Conservation (phyloP, 2,329 filamentous ascomycete species). For the Penicillium sclerotigenum region DNA sequence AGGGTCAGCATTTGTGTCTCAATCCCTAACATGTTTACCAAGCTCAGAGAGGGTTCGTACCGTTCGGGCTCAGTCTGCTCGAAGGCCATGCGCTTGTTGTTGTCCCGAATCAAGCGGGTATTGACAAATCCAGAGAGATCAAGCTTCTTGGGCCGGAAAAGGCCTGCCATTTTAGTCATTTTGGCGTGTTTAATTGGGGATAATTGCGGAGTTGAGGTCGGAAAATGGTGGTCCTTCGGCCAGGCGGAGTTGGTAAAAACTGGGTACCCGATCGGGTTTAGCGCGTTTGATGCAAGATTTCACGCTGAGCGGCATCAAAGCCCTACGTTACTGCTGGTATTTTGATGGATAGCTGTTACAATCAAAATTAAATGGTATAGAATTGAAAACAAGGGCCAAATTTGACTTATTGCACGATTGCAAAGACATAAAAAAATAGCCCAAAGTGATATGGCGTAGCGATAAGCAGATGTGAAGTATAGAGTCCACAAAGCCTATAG, state of each 20-base stretch:
- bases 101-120: slow-evolving; percentile 81
- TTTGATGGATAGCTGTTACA: background rate
- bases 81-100: slow-evolving; percentile 94
- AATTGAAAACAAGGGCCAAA: background rate
- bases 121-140: slow-evolving; percentile 88
- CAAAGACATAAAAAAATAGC: background rate
- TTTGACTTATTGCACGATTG: background rate
- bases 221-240: slow-evolving; percentile 15
- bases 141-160: slow-evolving; percentile 86
- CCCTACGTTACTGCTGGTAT: background rate
- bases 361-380: background rate
- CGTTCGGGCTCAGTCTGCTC: slow-evolving; percentile 82
- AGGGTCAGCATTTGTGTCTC: background rate
- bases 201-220: slow-evolving; percentile 8
- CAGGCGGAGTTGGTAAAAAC: slow-evolving; percentile 26
- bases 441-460: background rate
- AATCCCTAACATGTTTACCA: background rate
- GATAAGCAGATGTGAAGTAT: background rate
- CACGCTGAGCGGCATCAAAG: background rate
- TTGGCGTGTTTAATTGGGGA: slow-evolving; percentile 12
- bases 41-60: slow-evolving; percentile 46
- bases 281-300: slow-evolving; percentile 15
- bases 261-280: slow-evolving; percentile 26
- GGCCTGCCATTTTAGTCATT: slow-evolving; percentile 52
- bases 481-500: background rate